Percentiles rank a stretch among this genome's conserved stretches.
Conservation (phyloP, 176 grass and related monocot species). For the Pontederia crassipes region DNA sequence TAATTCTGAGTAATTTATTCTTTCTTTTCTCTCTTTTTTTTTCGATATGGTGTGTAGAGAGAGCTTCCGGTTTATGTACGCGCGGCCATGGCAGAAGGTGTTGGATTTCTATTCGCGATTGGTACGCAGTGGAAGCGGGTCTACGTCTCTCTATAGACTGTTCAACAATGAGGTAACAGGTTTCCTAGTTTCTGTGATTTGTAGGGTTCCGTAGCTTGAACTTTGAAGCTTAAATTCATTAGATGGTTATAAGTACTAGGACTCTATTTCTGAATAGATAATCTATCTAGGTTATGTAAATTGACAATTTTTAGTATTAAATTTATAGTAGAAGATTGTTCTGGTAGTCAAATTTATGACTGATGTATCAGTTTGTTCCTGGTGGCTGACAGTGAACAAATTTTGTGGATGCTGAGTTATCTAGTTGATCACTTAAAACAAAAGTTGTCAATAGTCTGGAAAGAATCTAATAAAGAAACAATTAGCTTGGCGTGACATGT, state of each 20-base stretch:
- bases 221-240: not conserved
- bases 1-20: not conserved
- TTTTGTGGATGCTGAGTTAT: too few species aligned
- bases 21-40: not conserved
- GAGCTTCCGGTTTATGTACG: conserved; percentile 70
- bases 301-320: not conserved
- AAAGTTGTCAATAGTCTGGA: too few species aligned
- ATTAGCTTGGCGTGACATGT: too few species aligned
- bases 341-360: not conserved
- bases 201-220: not conserved
- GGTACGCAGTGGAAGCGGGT: conserved; percentile 34
- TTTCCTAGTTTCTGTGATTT: not conserved
- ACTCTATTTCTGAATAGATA: not conserved
- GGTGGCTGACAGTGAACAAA: too few species aligned
- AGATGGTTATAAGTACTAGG: not conserved
- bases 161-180: conserved; percentile 38
- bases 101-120: conserved; percentile 62
- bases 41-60: conserved; percentile 32
- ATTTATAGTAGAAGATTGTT: not conserved
- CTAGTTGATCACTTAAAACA: too few species aligned
- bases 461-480: too few species aligned
- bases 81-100: conserved; percentile 58
- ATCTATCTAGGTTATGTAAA: too few species aligned
- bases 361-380: not conserved
- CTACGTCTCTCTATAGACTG: conserved; percentile 33